Percentiles rank a stretch among this genome's conserved stretches.
phyloP scores from a whole-genome alignment of 2,329 filamentous ascomycete species.

The Hyphodiscus sp. region DNA sequence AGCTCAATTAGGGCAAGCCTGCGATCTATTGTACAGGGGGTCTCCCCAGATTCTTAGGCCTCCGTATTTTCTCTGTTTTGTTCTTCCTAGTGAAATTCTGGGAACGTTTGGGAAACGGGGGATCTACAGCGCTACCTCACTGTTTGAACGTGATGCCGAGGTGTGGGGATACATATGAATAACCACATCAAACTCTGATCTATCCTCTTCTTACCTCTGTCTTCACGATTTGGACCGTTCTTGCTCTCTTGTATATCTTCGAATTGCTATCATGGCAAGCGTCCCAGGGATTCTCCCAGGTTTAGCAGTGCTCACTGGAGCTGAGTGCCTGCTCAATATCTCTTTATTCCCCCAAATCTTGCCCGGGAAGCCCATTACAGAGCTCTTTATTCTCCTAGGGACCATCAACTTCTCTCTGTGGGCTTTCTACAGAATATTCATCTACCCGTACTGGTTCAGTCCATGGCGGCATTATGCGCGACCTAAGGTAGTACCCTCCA shows the following conservation, averaged over 20 bases:
- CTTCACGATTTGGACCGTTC: background rate
- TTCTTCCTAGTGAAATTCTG: background rate
- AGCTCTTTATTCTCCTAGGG: conserved; percentile 11
- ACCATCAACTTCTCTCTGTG: conserved; percentile 6
- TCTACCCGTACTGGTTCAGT: conserved; percentile 19
- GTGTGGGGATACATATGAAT: background rate
- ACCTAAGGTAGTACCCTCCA: conserved; percentile 12
- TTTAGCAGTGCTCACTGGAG: conserved; percentile 7
- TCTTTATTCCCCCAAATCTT: conserved; percentile 16
- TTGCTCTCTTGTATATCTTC: background rate
- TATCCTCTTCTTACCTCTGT: background rate
- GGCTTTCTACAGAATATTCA: conserved; percentile 12
- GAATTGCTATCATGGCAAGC: background rate
- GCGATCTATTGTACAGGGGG: background rate
- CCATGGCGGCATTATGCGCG: conserved; percentile 17
- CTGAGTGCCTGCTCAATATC: conserved; percentile 10
- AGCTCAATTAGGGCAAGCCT: background rate
- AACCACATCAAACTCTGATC: background rate
- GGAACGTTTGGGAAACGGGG: background rate
- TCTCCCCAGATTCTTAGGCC: too few relatives aligned
- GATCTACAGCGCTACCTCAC: background rate
- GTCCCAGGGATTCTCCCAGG: conserved; percentile 6
- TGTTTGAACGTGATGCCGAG: background rate
- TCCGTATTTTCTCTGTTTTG: background rate
- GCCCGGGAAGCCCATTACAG: conserved; percentile 7